These are phyloP conservation scores for Cutaneotrichosporon spelunceum DNA, from an alignment of 1,284 basidiomycete species.

Conservation along the genomic window DNA sequence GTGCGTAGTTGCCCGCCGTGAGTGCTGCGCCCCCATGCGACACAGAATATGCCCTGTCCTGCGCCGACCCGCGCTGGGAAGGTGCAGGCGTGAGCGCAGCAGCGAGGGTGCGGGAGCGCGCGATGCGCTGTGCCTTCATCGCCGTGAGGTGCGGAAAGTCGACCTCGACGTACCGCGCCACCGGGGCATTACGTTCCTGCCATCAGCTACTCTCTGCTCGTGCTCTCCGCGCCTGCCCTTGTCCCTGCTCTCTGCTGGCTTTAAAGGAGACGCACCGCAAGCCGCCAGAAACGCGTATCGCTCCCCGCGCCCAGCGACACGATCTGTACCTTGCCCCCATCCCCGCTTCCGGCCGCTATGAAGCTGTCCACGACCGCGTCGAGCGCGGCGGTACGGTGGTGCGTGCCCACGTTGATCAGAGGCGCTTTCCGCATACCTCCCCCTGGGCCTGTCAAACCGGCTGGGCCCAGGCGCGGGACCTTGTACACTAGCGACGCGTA, in stretches of 20 bases:
- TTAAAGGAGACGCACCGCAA: conserved; percentile 63
- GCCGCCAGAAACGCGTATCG: conserved; percentile 87
- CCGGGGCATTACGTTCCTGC: conserved; percentile 3
- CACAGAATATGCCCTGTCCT: conserved; percentile 29
- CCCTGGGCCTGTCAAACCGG: too few relatives aligned
- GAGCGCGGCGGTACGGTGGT: conserved; percentile 74
- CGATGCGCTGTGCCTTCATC: conserved; percentile 77
- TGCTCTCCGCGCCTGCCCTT: too few relatives aligned
- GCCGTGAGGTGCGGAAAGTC: conserved; percentile 83
- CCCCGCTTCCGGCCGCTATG: conserved; percentile 56
- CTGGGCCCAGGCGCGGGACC: conserved; percentile 1
- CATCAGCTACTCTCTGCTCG: too few relatives aligned
- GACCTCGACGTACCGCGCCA: conserved; percentile 69
- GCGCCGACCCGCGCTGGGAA: neutral
- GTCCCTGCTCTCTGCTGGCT: too few relatives aligned
- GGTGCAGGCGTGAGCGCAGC: conserved; percentile 11
- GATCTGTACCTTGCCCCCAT: conserved; percentile 61
- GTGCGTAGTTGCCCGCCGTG: conserved; percentile 64
- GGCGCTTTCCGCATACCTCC: conserved; percentile 56
- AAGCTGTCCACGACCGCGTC: conserved; percentile 75
- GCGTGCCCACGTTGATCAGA: conserved; percentile 93
- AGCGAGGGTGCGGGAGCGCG: conserved; percentile 64
- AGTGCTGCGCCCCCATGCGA: conserved; percentile 66
- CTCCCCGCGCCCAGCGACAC: conserved; percentile 88
- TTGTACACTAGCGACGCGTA: conserved; percentile 62